phyloP scores from a whole-genome alignment of 202 grass and related monocot species.

The Cymbopogon flexuosus region DNA sequence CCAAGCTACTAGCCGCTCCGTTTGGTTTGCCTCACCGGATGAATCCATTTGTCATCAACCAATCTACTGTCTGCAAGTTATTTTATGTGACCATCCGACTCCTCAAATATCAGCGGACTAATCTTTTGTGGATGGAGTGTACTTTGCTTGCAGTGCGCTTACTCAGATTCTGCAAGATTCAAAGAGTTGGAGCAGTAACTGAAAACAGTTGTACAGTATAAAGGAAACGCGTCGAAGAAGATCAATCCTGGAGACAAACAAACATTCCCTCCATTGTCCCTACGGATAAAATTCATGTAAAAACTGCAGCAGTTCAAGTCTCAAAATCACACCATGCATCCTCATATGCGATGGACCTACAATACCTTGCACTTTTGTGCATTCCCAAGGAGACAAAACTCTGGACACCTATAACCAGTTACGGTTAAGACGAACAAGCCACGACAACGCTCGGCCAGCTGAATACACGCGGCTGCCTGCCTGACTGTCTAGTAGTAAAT shows the following conservation, averaged over 20 bases:
- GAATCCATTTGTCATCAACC: no score
- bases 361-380: constrained; percentile 25
- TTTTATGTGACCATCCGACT: no score
- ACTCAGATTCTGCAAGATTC: not conserved
- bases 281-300: not conserved
- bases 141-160: not conserved
- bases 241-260: not conserved
- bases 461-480: not conserved
- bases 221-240: not conserved
- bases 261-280: not conserved
- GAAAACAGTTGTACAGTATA: not conserved
- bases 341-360: not conserved
- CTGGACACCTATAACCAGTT: not conserved
- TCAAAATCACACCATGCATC: not conserved
- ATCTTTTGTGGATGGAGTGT: no score
- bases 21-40: no score
- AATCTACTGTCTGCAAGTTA: no score
- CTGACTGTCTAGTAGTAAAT: constrained; percentile 65
- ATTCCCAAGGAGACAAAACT: constrained; percentile 25
- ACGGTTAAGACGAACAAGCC: constrained; percentile 20
- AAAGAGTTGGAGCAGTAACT: not conserved
- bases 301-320: not conserved
- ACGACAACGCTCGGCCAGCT: not conserved
- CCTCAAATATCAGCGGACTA: no score
- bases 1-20: no score